Evolutionary conservation across 768 basidiomycete genomes (phyloP).

Genomic region (Mycena kentingensis): DNA sequence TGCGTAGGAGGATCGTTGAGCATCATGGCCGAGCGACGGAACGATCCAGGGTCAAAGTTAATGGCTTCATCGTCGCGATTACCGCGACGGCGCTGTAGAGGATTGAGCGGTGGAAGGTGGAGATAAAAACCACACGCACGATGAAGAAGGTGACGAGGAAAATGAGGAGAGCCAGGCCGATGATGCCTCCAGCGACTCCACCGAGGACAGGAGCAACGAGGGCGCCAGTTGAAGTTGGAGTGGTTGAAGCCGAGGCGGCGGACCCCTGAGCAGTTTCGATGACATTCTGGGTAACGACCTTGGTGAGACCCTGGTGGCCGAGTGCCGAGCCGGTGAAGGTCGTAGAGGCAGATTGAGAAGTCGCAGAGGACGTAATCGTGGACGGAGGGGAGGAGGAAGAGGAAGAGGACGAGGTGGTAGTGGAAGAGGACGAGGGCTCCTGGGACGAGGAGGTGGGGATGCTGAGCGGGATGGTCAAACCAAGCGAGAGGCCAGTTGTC

Average conservation of each 20-base stretch:
- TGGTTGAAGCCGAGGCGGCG: background rate
- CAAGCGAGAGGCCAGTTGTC: background rate
- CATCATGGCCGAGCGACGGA: slow-evolving; percentile 66
- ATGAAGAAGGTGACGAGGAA: slow-evolving; percentile 49
- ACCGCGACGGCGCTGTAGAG: slow-evolving; percentile 44
- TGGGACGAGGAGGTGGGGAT: background rate
- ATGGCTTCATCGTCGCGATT: slow-evolving; percentile 44
- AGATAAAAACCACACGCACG: slow-evolving; percentile 33
- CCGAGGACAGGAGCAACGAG: slow-evolving; percentile 33
- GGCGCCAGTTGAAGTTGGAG: slow-evolving; percentile 6
- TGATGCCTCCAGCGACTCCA: slow-evolving; percentile 49
- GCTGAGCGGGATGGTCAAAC: background rate
- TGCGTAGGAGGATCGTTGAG: slow-evolving; percentile 54
- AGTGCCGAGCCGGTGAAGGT: slow-evolving; percentile 17
- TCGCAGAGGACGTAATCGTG: background rate
- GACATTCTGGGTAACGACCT: slow-evolving; percentile 9
- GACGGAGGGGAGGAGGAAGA: background rate
- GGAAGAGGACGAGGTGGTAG: background rate
- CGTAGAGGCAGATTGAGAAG: background rate
- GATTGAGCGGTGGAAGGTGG: slow-evolving; percentile 7
- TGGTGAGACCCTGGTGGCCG: slow-evolving; percentile 7
- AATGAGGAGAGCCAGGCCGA: slow-evolving; percentile 42
- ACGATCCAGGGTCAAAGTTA: slow-evolving; percentile 56
- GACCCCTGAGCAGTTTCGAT: slow-evolving; percentile 1
- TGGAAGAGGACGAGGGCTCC: background rate